Conservation (phyloP, 352 stramenopile species). For the Pelagophyceae sp. region DNA sequence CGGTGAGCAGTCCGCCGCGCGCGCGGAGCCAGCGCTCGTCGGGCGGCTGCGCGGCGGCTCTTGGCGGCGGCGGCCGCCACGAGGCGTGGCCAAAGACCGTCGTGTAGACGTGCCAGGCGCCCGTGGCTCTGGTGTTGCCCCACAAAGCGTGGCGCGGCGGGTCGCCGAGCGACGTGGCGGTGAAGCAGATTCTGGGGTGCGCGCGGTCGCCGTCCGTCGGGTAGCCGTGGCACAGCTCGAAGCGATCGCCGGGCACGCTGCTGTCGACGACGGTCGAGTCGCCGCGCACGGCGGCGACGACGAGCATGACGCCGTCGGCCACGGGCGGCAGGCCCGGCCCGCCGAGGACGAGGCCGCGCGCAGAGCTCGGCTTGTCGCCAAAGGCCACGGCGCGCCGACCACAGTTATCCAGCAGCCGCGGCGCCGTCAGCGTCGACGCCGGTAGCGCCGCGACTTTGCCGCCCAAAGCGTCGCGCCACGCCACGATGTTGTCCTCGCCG, state of each 20-base stretch:
- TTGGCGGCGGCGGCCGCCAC: no score
- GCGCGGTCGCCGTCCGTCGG: neutral
- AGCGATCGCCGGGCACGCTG: neutral
- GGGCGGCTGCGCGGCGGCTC: neutral
- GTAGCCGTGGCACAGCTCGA: constrained; percentile 11
- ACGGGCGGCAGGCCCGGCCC: neutral
- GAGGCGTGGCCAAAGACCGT: neutral
- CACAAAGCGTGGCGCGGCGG: neutral
- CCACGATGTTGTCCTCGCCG: neutral
- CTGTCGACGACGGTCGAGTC: constrained; percentile 2
- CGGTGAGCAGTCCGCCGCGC: neutral
- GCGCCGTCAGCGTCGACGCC: neutral
- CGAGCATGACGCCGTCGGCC: neutral
- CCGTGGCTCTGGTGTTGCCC: neutral
- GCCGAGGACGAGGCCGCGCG: neutral
- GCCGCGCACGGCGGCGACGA: neutral
- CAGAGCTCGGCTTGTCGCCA: neutral
- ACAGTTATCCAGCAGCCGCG: neutral
- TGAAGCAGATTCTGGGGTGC: neutral
- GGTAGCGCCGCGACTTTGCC: no score
- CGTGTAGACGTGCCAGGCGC: neutral
- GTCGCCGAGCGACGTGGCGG: neutral
- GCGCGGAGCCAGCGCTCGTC: neutral
- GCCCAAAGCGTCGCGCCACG: neutral
- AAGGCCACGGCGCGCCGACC: neutral